These are phyloP conservation scores for Hypoxylon rickii DNA, from an alignment of 495 filamentous ascomycete species.

Conservation along the genomic window DNA sequence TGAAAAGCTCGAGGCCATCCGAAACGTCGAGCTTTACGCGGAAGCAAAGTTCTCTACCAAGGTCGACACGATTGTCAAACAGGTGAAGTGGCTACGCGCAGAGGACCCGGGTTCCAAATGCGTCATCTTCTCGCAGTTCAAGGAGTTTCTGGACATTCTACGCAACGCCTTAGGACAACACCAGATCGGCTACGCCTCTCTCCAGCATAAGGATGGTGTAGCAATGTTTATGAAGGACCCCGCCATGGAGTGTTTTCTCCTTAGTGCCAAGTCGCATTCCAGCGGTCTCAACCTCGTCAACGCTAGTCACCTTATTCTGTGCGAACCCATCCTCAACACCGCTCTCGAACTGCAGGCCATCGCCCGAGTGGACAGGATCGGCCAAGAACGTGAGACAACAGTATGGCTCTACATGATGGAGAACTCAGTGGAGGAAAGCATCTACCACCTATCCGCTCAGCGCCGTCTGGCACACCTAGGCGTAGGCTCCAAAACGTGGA, in stretches of 20 bases:
- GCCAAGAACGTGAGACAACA: slow-evolving; percentile 82
- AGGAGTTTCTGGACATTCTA: slow-evolving; percentile 78
- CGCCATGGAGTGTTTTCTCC: slow-evolving; percentile 77
- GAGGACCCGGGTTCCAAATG: slow-evolving; percentile 88
- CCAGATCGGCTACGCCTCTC: slow-evolving; percentile 70
- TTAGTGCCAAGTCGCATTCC: slow-evolving; percentile 86
- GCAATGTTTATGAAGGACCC: slow-evolving; percentile 76
- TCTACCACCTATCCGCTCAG: slow-evolving; percentile 81
- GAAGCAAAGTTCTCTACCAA: slow-evolving; percentile 85
- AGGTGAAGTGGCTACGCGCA: slow-evolving; percentile 81
- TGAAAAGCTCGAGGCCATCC: slow-evolving; percentile 75
- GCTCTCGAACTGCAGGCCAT: slow-evolving; percentile 94
- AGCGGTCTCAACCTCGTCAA: slow-evolving; percentile 89
- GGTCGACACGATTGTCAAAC: slow-evolving; percentile 79
- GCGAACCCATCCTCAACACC: slow-evolving; percentile 90
- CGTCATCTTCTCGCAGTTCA: slow-evolving; percentile 87
- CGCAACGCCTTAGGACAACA: slow-evolving; percentile 66
- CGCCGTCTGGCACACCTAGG: slow-evolving; percentile 78
- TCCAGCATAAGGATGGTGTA: slow-evolving; percentile 67
- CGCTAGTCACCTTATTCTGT: slow-evolving; percentile 92
- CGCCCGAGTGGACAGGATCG: slow-evolving; percentile 91
- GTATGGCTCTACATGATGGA: slow-evolving; percentile 94
- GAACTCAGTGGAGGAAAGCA: slow-evolving; percentile 86
- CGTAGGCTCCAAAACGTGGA: slow-evolving; percentile 41
- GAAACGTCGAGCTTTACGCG: slow-evolving; percentile 73